A percentile compares a stretch with the other conserved stretches of the same genome.
These are phyloP conservation scores for Phaffia rhodozyma DNA, from an alignment of 1,284 basidiomycete genomes.

Conservation along the genomic window DNA sequence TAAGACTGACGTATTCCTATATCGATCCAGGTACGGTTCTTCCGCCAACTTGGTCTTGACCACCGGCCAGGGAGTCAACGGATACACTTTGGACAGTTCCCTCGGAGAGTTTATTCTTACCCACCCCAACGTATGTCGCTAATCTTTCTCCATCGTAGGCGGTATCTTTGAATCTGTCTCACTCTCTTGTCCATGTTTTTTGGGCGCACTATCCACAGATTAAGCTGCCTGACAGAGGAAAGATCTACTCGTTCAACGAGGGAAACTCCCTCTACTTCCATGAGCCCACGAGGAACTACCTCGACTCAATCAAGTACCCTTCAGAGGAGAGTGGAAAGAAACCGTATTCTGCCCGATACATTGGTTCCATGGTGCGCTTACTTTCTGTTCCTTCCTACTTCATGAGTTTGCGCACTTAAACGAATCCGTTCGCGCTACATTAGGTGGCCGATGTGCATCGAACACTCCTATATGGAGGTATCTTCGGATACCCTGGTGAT, in stretches of 20 bases:
- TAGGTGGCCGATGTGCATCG: slow-evolving; percentile 74
- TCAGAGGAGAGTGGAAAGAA: slow-evolving; percentile 46
- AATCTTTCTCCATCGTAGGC: slow-evolving; percentile 2
- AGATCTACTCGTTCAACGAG: slow-evolving; percentile 99
- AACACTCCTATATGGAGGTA: slow-evolving; percentile 92
- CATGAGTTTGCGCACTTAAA: background rate
- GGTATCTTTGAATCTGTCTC: background rate
- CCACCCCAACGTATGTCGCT: slow-evolving; percentile 66
- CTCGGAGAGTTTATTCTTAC: slow-evolving; percentile 98
- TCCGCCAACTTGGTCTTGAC: slow-evolving; percentile 95
- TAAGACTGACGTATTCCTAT: slow-evolving; percentile 20
- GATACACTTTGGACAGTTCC: slow-evolving; percentile 90
- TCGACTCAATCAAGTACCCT: slow-evolving; percentile 92
- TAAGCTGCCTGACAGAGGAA: slow-evolving; percentile 81
- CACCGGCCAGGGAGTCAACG: slow-evolving; percentile 92
- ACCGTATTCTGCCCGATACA: slow-evolving; percentile 89
- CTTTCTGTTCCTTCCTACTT: background rate
- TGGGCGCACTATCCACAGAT: slow-evolving; percentile 44
- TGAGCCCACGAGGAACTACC: slow-evolving; percentile 69
- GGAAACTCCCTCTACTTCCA: slow-evolving; percentile 94
- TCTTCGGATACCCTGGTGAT: slow-evolving; percentile 97
- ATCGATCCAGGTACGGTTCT: slow-evolving; percentile 77
- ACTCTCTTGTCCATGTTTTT: background rate
- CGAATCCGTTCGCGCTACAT: background rate
- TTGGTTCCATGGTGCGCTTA: slow-evolving; percentile 82